These are phyloP conservation scores for Miscanthus sacchariflorus DNA, from an alignment of 202 grass and related monocot genomes.

Conservation along the genomic window DNA sequence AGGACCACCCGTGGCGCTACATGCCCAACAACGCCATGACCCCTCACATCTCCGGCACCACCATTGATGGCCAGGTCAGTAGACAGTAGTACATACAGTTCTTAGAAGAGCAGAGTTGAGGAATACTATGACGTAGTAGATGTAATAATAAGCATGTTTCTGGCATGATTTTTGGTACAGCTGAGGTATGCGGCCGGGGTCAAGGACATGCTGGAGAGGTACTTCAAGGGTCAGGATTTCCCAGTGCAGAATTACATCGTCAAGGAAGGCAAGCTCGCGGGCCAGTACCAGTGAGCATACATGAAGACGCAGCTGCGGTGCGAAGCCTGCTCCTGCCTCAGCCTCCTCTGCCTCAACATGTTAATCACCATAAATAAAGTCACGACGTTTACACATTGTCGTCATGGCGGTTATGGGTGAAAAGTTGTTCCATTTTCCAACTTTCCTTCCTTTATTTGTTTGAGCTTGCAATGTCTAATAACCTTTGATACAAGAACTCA, in stretches of 20 bases:
- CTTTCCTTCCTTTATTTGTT: neutral
- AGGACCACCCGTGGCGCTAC: conserved; percentile 84
- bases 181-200: conserved; percentile 74
- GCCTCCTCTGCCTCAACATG: neutral
- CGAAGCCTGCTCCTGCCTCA: neutral
- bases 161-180: conserved; percentile 40
- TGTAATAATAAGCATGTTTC: neutral
- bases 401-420: neutral
- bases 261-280: conserved; percentile 77
- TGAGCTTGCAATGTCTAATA: neutral
- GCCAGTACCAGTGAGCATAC: conserved; percentile 61
- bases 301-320: neutral
- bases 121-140: neutral
- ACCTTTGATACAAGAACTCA: neutral
- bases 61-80: conserved; percentile 77
- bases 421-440: neutral
- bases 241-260: conserved; percentile 80
- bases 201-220: conserved; percentile 83
- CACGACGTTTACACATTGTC: too few species aligned
- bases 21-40: conserved; percentile 95
- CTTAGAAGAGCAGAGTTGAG: neutral
- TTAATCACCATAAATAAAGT: neutral
- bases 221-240: conserved; percentile 91
- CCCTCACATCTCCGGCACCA: conserved; percentile 78
- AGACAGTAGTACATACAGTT: neutral